Evolutionary conservation across 2,329 filamentous ascomycete genomes (phyloP).

Genomic region (Neofusicoccum sp.): DNA sequence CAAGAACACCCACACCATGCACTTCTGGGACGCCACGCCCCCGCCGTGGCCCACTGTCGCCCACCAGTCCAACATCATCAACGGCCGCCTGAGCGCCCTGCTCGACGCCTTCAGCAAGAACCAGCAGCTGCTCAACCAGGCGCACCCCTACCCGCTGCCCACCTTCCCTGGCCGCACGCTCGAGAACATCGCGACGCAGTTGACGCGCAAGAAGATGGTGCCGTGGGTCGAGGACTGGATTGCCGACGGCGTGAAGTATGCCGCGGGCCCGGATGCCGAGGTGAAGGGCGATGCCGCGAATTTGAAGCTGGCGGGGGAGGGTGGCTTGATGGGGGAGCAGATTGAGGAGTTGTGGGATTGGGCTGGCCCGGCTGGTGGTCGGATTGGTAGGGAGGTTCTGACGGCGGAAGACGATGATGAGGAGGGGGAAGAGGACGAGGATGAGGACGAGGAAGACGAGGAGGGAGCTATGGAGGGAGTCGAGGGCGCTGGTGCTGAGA

Average conservation of each 20-base stretch:
- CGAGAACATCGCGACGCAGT: slow-evolving; percentile 57
- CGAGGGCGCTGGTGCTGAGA: slow-evolving; percentile 28
- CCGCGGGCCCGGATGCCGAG: slow-evolving; percentile 30
- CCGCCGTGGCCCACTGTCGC: slow-evolving; percentile 11
- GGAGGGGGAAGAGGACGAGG: slow-evolving; percentile 46
- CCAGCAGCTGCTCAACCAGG: slow-evolving; percentile 63
- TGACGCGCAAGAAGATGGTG: slow-evolving; percentile 81
- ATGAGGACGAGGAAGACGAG: slow-evolving; percentile 51
- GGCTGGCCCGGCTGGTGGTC: slow-evolving; percentile 47
- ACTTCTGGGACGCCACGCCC: not conserved
- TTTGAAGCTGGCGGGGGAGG: slow-evolving; percentile 22
- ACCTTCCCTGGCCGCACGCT: slow-evolving; percentile 66
- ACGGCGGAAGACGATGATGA: slow-evolving; percentile 36
- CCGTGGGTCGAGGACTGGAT: slow-evolving; percentile 74
- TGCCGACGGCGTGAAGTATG: slow-evolving; percentile 56
- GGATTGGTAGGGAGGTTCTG: slow-evolving; percentile 51
- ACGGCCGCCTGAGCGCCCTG: slow-evolving; percentile 56
- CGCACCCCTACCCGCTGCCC: slow-evolving; percentile 73
- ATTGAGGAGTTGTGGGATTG: slow-evolving; percentile 61
- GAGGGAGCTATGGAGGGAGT: slow-evolving; percentile 51
- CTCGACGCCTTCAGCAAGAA: slow-evolving; percentile 65
- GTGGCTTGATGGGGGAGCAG: slow-evolving; percentile 45
- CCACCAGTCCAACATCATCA: slow-evolving; percentile 17
- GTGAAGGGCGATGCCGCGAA: not conserved
- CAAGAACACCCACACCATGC: slow-evolving; percentile 3